Evolutionary conservation across 768 basidiomycete genomes (phyloP), one percentile per base, ranked within the genome.

Genomic region (Cyclocybe aegerita): DNA sequence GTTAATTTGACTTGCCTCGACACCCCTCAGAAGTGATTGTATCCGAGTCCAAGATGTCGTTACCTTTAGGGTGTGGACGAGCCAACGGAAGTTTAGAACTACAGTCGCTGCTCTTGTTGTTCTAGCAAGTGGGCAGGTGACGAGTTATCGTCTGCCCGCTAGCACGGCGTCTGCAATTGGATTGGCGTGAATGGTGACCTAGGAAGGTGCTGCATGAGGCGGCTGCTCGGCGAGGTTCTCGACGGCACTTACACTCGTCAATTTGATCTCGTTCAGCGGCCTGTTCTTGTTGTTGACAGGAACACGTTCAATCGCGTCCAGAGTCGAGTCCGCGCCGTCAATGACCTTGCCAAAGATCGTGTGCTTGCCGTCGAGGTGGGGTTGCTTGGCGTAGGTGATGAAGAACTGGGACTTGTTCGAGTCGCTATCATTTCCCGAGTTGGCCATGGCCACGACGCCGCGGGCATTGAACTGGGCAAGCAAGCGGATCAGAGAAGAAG

Each of bases 301-400:
- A 0, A 87, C 85, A 16, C 86, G 82, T 66, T 98, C 97, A 82
- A 98, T 93, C n/a, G 80, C 78, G 60, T 98, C 97, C 39, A 99
- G 71, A 4, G 95, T 91, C 3, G 91, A 84, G 64, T 99, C 95
- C n/a, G 80, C 81, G 14, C 97, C 97, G 63, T 99, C 97, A 58
- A 99, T 98, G n/a, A 99, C 94, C 75, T 89, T 93, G 49, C 93
- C 96, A 53, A 98, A 85, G 46, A 98, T 97, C 11, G 93, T 93
- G 69, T 90, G 89, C 65, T 97, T 98, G 56, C 86, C 86, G 64
- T 99, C 96, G 11, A 99, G 81, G 65, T 97, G 95, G 0, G 90
- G 71, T 60, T 98, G 96, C 66, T 98, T 98, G 2, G 88, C 74
- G 64, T 98, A 98, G 3, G 91, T 85, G 62, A 94, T 78, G 65